Evolutionary conservation across 106 monocot species (phyloP).

Genomic region (Acorus gramineus): DNA sequence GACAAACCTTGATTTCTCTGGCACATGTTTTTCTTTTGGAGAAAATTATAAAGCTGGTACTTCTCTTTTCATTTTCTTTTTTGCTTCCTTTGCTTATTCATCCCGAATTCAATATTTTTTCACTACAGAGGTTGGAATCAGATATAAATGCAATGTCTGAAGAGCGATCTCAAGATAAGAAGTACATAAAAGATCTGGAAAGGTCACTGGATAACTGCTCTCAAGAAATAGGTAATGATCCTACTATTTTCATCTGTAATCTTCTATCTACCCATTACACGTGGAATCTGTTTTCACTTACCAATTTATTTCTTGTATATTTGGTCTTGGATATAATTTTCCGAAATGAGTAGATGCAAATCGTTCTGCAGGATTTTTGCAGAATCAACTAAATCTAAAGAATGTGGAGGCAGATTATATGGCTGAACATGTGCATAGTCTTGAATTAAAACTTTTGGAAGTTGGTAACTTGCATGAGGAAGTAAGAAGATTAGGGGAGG

Average conservation of each 20-base stretch:
- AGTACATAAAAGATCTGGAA: slow-evolving; percentile 49
- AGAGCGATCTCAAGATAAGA: slow-evolving; percentile 22
- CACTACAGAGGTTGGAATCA: slow-evolving; percentile 31
- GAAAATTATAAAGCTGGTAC: background rate
- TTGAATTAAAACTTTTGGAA: slow-evolving; percentile 47
- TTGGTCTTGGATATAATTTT: background rate
- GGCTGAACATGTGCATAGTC: slow-evolving; percentile 43
- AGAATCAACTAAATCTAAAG: slow-evolving; percentile 60
- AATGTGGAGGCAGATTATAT: slow-evolving; percentile 45
- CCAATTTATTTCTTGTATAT: background rate
- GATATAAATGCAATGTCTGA: slow-evolving; percentile 25
- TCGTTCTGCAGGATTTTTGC: slow-evolving; percentile 52
- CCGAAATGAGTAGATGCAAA: background rate
- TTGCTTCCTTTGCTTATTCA: background rate
- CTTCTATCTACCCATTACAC: background rate
- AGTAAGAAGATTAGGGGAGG: slow-evolving; percentile 27
- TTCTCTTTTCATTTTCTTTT: too few species aligned
- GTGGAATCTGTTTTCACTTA: background rate
- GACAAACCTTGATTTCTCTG: background rate
- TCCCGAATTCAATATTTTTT: slow-evolving; percentile 3
- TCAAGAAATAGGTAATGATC: slow-evolving; percentile 57
- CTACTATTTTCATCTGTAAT: background rate
- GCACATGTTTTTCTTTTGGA: background rate
- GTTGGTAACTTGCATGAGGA: slow-evolving; percentile 28
- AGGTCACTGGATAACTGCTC: slow-evolving; percentile 50